Conservation (phyloP, 306 rosid genomes). For the Leucaena leucocephala region DNA sequence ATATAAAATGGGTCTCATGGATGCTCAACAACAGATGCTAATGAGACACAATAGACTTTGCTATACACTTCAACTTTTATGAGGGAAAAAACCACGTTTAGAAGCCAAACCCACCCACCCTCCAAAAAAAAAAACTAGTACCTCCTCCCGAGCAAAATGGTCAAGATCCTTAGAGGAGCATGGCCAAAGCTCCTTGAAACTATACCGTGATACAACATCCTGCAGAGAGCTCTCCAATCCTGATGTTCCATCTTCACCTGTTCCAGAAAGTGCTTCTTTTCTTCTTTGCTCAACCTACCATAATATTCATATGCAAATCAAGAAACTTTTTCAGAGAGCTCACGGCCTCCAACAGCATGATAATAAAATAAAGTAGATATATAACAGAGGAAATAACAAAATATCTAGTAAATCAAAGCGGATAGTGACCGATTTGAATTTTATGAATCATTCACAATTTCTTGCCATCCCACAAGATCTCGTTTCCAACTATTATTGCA, state of each 20-base stretch:
- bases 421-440: not conserved
- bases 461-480: conserved; percentile 27
- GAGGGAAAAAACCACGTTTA: conserved; percentile 16
- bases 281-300: conserved; percentile 86
- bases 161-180: conserved; percentile 85
- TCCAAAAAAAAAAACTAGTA: conserved; percentile 32
- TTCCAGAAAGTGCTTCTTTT: conserved; percentile 80
- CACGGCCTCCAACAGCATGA: not conserved
- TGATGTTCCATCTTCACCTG: conserved; percentile 68
- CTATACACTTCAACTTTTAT: not conserved
- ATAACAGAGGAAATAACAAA: not conserved
- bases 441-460: not conserved
- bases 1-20: not conserved
- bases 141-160: conserved; percentile 84
- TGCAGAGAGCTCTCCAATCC: conserved; percentile 72
- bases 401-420: conserved; percentile 4
- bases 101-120: not conserved
- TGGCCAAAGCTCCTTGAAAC: conserved; percentile 97
- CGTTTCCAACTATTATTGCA: not conserved
- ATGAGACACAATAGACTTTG: not conserved
- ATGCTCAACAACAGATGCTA: not conserved
- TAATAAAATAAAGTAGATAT: not conserved
- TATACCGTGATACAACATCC: conserved; percentile 88
- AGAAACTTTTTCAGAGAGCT: not conserved
- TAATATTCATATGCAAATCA: conserved; percentile 17